Percentiles rank a stretch among this genome's conserved stretches.
These are phyloP conservation scores for Aureobasidium sp. DNA, from an alignment of 2,329 filamentous ascomycete genomes.

Conservation along the genomic window DNA sequence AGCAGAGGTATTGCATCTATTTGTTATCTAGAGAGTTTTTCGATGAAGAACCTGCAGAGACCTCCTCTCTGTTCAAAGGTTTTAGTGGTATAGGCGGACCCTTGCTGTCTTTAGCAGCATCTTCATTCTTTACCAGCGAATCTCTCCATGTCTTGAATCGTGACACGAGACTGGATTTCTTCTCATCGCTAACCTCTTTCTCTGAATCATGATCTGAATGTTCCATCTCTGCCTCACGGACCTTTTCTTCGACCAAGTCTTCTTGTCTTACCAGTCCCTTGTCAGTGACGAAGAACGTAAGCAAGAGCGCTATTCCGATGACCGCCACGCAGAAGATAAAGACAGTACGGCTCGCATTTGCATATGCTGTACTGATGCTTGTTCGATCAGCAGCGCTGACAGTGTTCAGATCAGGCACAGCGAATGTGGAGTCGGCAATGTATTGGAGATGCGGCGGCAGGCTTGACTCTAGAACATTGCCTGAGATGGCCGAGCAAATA, in stretches of 20 bases:
- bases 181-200: not conserved
- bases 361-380: conserved; percentile 44
- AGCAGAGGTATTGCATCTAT: not conserved
- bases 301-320: conserved; percentile 40
- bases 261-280: conserved; percentile 22
- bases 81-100: not conserved
- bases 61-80: not conserved
- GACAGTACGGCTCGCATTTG: conserved; percentile 45
- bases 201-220: not conserved
- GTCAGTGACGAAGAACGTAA: conserved; percentile 42
- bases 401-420: conserved; percentile 25
- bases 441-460: conserved; percentile 32
- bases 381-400: conserved; percentile 30
- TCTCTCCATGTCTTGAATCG: not conserved
- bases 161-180: not conserved
- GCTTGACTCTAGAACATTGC: conserved; percentile 28
- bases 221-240: not conserved
- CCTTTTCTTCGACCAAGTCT: not conserved
- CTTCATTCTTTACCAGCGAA: not conserved
- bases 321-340: conserved; percentile 51
- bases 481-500: conserved; percentile 28
- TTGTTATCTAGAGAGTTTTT: not conserved
- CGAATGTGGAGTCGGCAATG: conserved; percentile 35
- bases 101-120: not conserved
- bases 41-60: too few relatives aligned